Evolutionary conservation across 495 filamentous ascomycete species (phyloP), one percentile per base, ranked within the genome.

Genomic region (Physcia stellaris): DNA sequence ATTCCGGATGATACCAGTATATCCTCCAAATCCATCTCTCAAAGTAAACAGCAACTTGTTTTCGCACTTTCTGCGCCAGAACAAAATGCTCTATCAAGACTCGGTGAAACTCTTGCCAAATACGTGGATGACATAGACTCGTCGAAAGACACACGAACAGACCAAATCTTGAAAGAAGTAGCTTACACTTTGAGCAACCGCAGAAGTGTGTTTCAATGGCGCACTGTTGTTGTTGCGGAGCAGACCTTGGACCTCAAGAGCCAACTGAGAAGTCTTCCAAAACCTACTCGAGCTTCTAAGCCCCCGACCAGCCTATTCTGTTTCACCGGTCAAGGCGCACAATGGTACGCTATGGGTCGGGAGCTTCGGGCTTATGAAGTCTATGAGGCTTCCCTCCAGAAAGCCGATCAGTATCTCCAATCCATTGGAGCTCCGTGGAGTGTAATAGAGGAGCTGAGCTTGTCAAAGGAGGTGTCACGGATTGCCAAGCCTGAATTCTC

Each of bases 251-350:
- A 48, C 10, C 47, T 53, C 16, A 30, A 4, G 3, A 19, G 21
- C 17, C 11, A 16, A 34, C 16, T 4, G 11, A 42, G n/a, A 35
- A 26, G 13, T 3, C 21, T 42, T 21, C 16, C 42, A 31, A 54
- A 49, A 22, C 41, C 51, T 6, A 39, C 43, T 12, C 38, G 46
- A 35, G 21, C 40, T 1, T 26, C 17, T 18, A 15, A 19, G 37
- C 24, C 27, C 20, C 18, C 7, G 32, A 2, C 48, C 51, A 45
- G 43, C 2, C 21, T 57, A 28, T 33, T 39, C n/a, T 52, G 53
- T 26, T 58, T 58, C 35, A 59, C 55, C 0, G 57, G 57, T 11
- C 55, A 58, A 31, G 55, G 57, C 6, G 53, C 51, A 13, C 57
- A 60, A 16, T 55, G 51, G n/a, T 34, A 39, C 5, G 34, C 39